Evolutionary conservation across 768 basidiomycete genomes (phyloP).

Genomic region (Trametes cingulata): DNA sequence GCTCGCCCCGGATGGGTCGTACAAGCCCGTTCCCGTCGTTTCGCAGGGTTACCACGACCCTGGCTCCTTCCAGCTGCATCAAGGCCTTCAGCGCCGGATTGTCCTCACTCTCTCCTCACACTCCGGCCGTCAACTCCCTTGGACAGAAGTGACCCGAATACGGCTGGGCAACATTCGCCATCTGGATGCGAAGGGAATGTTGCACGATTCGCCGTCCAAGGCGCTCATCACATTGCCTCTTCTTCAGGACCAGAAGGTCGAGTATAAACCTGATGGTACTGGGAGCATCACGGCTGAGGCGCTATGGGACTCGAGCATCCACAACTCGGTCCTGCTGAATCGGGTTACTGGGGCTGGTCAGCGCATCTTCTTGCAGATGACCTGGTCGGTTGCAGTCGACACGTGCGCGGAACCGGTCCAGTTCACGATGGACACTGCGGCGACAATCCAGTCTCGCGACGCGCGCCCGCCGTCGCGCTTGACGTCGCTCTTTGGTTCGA

Average conservation of each 20-base stretch:
- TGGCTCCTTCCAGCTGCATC: conserved; percentile 86
- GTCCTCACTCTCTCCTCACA: conserved; percentile 77
- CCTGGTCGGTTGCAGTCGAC: conserved; percentile 80
- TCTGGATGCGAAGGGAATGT: conserved; percentile 78
- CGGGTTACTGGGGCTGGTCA: conserved; percentile 78
- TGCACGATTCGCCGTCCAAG: conserved; percentile 77
- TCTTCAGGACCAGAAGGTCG: conserved; percentile 66
- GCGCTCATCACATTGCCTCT: conserved; percentile 72
- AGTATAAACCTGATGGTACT: conserved; percentile 85
- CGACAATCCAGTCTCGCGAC: conserved; percentile 83
- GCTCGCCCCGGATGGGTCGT: conserved; percentile 81
- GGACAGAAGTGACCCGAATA: conserved; percentile 77
- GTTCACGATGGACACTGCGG: conserved; percentile 84
- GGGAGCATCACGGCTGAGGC: conserved; percentile 67
- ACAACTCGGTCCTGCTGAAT: conserved; percentile 84
- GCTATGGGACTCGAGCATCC: conserved; percentile 92
- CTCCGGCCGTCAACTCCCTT: conserved; percentile 87
- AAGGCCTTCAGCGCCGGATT: conserved; percentile 89
- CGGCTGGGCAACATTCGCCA: conserved; percentile 83
- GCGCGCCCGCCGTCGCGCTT: conserved; percentile 81
- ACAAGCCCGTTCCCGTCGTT: conserved; percentile 80
- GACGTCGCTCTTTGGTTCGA: conserved; percentile 73
- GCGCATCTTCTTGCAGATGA: conserved; percentile 75
- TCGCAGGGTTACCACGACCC: conserved; percentile 75
- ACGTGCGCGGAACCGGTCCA: conserved; percentile 83